Base-by-base conservation (phyloP, 352 stramenopile genomes). In the Aphanomyces cochlioides region DNA sequence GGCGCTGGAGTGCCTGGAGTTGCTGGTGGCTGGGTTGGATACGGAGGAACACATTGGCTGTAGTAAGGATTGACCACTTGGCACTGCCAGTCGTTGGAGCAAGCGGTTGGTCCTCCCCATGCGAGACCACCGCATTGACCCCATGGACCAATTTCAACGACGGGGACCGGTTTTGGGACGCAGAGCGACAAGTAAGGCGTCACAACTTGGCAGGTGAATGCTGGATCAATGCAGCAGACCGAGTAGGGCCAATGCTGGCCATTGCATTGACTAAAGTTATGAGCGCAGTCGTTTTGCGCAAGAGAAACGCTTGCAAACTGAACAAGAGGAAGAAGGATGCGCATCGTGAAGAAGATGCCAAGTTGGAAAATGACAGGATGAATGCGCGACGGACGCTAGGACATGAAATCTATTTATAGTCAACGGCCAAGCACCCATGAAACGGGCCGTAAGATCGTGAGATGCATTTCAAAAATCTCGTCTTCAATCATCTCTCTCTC, bases 211-310 rank as follows among this genome's bases (percentile, higher is more conserved):
- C 61, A 69, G 1, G 41, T 21, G 39, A 69, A 69, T 4, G 28
- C 15, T 12, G 61, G 61, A 38, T 69, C 61, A 7, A 39, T 15
- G 41, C 61, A 69, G 61, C 61, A 69, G 7, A 56, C 61, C 36
- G n/a, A 40, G 37, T 47, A 38, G 28, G 61, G 61, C 61, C 61
- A 69, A 41, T 57, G 8, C 28, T 67, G 59, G n/a, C 59, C 59
- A 36, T 69, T 60, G 61, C 61, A 69, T 36, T 69, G 38, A 37
- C 10, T 21, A 36, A 47, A 69, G 38, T 69, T 69, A 7, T 12
- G 28, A 17, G 61, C 61, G n/a, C 61, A 69, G 36, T 37, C 54
- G 28, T 28, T 28, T 28, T 28, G 28, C 28, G 28, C 28, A 0
- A 28, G 28, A 28, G 28, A 28, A 28, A 28, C 28, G 28, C 28